These are phyloP conservation scores for Fraxinus angustifolia DNA, from an alignment of 305 asterid genomes.

Conservation along the genomic window DNA sequence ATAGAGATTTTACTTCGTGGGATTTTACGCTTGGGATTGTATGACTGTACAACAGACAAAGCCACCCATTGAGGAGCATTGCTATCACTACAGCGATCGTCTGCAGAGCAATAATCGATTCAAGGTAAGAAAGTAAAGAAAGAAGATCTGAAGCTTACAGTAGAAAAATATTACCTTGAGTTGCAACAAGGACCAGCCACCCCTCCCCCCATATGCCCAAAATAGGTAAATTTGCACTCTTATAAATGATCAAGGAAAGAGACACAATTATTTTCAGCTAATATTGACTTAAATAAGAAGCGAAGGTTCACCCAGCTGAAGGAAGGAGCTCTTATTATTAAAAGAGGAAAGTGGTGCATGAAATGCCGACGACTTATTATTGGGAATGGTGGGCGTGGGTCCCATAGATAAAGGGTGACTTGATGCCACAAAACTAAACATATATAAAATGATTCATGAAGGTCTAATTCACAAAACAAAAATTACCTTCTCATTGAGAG, in stretches of 20 bases:
- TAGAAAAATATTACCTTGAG: neutral
- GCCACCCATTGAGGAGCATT: slow-evolving; percentile 70
- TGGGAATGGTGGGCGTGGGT: neutral
- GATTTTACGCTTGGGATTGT: slow-evolving; percentile 72
- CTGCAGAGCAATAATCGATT: slow-evolving; percentile 38
- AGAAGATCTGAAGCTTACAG: slow-evolving; percentile 16
- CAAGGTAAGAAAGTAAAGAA: slow-evolving; percentile 13
- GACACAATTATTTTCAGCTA: neutral
- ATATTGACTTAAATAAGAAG: neutral
- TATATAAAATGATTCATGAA: neutral
- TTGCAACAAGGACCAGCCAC: slow-evolving; percentile 7
- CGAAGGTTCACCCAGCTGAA: neutral
- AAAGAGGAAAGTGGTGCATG: neutral
- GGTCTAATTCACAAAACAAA: neutral
- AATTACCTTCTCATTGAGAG: neutral
- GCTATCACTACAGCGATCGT: slow-evolving; percentile 34
- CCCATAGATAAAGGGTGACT: neutral
- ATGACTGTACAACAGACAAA: slow-evolving; percentile 87
- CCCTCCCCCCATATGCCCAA: neutral
- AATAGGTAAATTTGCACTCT: neutral
- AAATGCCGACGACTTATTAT: neutral
- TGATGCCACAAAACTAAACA: neutral
- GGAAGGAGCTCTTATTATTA: neutral
- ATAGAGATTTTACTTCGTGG: slow-evolving; percentile 74
- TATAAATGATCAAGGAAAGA: neutral